Evolutionary conservation across 768 basidiomycete species (phyloP), one percentile per base, ranked within the genome.

Genomic region (Strobilomyces confusus): DNA sequence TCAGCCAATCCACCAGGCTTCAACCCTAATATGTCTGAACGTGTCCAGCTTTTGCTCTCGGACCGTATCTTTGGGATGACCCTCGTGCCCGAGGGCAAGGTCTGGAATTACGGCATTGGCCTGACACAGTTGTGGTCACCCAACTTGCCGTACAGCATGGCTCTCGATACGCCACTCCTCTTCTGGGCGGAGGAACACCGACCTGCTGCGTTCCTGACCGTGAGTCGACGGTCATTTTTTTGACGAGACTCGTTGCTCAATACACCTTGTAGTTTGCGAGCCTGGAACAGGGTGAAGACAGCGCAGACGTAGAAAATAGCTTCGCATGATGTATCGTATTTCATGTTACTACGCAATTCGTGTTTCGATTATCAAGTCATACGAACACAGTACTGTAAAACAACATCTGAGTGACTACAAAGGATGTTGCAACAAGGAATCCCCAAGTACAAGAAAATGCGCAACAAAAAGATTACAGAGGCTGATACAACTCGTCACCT

Each of bases 21-120:
- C 77, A 98, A 95, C 71, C 92, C 94, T n/a, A 91, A 90, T 60
- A 98, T 98, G 95, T 95, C 93, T 2, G 95, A 95, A 68, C 86
- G 93, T 22, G 93, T 97, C 22, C 90, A 92, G 69, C 78, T 98
- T 30, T 77, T 98, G 53, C 76, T 98, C 22, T 98, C 95, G 17
- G 97, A 99, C 66, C 89, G 95, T 58, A 86, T 99, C 59, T 80
- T 98, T 15, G 97, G 95, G 22, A 94, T 95, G 85, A 95, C 93
- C 0, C 75, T 98, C 9, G 92, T 95, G 17, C 94, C 91, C 1
- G 94, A 89, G 69, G 97, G 95, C 59, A 84, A 84, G 51, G 85
- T 97, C 32, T 98, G 97, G 97, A 97, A 97, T 71, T 98, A 97
- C 64, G 92, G 93, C 32, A 86, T 95, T 52, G 93, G 94, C 34